These are phyloP conservation scores for Podospora tetraspora DNA, from an alignment of 495 filamentous ascomycete species.

Conservation along the genomic window DNA sequence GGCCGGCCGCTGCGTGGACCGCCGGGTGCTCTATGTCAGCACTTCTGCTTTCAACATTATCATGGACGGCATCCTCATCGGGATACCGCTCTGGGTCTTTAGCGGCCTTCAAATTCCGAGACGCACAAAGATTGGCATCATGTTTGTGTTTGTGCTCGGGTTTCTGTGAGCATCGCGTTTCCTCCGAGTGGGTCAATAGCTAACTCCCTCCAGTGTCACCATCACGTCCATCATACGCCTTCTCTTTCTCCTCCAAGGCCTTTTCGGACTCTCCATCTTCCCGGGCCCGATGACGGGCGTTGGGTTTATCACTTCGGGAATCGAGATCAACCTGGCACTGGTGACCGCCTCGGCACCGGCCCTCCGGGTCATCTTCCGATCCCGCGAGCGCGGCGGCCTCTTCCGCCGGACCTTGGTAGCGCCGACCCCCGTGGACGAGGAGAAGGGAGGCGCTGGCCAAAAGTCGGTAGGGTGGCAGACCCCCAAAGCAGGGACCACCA, in stretches of 20 bases:
- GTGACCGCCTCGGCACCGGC: slow-evolving; percentile 47
- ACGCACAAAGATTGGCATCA: slow-evolving; percentile 44
- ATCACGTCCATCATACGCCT: slow-evolving; percentile 44
- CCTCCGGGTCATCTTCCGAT: slow-evolving; percentile 37
- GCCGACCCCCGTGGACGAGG: slow-evolving; percentile 19
- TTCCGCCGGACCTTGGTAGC: slow-evolving; percentile 32
- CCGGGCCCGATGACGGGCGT: slow-evolving; percentile 34
- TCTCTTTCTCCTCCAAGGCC: slow-evolving; percentile 31
- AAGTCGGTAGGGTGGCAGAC: slow-evolving; percentile 26
- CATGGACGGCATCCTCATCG: slow-evolving; percentile 47
- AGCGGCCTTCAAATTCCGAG: slow-evolving; percentile 42
- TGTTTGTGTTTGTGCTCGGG: slow-evolving; percentile 48
- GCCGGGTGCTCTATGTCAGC: slow-evolving; percentile 40
- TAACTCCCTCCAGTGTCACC: slow-evolving; percentile 41
- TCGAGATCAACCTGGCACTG: slow-evolving; percentile 52
- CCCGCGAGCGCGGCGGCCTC: slow-evolving; percentile 32
- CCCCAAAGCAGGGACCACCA: background rate
- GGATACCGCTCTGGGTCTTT: slow-evolving; percentile 46
- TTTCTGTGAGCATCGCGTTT: slow-evolving; percentile 37
- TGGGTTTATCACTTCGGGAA: slow-evolving; percentile 46
- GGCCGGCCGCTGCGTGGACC: slow-evolving; percentile 45
- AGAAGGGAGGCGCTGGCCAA: slow-evolving; percentile 9
- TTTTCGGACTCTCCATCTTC: slow-evolving; percentile 31
- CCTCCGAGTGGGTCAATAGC: background rate
- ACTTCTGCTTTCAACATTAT: slow-evolving; percentile 47